Base-by-base conservation (phyloP, 2,329 filamentous ascomycete genomes). In the Thielaviopsis populi region DNA sequence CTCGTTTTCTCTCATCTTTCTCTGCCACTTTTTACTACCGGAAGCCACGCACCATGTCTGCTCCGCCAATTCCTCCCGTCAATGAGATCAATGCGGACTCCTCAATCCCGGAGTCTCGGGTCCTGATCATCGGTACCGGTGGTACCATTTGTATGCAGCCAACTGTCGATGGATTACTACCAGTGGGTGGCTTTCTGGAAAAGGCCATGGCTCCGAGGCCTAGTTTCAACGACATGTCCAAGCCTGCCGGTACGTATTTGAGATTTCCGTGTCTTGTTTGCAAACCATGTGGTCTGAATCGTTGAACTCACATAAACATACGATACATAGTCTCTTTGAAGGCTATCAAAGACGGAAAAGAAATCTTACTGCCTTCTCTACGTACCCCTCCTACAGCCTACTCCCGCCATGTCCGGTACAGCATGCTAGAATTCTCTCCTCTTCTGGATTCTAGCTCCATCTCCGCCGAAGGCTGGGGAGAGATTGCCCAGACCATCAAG, bases 131-230 rank as follows among this genome's bases (percentile, higher is more conserved):
- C 74, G 92, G 95, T 77, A 96, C 91, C 13, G 91, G 89, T 66
- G 88, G 87, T 54, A 91, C 87, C 6, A 96, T 96, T 70, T 96
- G 90, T 75, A 96, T 96, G 91, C 84, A 87, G 71, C 86, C 85
- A 63, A 90, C 89, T 10, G 80, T 82, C 8, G 83, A 90, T 68
- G 91, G 91, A 0, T 83, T 95, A 63, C 80, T 94, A 42, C 91
- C 91, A 5, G 87, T 88, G 64, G 78, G 83, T 69, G 87, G 88
- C 2, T 96, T 96, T 72, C 78, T 95, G 54, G 83, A 94, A 69
- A 84, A 84, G 68, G 90, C 89, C 69, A 86, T 96, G 78, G 86
- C 87, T 3, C 88, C 88, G 8, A 80, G 89, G 40, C 88, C 89
- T 1, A 88, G 86, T 0, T 96, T 96, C 78, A 95, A 96, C 72